phyloP scores from a whole-genome alignment of 768 basidiomycete genomes.

The Mrakia frigida region DNA sequence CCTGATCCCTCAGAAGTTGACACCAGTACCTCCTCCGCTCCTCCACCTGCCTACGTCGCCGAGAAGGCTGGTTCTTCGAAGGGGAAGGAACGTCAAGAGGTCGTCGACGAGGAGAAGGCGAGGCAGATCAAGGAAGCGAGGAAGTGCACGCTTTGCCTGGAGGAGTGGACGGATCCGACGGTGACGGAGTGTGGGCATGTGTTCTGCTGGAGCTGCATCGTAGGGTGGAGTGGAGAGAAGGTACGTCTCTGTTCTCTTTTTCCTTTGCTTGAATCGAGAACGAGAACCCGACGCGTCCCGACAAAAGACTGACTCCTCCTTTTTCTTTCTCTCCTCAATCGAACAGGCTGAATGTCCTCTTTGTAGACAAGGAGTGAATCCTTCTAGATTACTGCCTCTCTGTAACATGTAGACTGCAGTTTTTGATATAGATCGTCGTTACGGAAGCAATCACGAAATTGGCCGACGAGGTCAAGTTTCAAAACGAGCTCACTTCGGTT shows the following conservation, averaged over 20 bases:
- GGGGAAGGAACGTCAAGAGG: slow-evolving; percentile 36
- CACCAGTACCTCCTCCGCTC: slow-evolving; percentile 18
- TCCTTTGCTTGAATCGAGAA: background rate
- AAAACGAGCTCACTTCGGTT: too few relatives aligned
- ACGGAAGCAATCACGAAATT: too few relatives aligned
- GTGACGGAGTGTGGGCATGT: slow-evolving; percentile 84
- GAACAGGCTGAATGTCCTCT: slow-evolving; percentile 75
- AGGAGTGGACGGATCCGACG: slow-evolving; percentile 73
- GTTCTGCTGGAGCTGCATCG: slow-evolving; percentile 85
- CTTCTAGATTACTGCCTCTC: slow-evolving; percentile 67
- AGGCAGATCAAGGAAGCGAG: slow-evolving; percentile 52
- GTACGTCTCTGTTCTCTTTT: slow-evolving; percentile 43
- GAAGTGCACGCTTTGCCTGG: slow-evolving; percentile 73
- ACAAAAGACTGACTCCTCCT: background rate
- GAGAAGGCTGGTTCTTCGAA: background rate
- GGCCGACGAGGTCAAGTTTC: too few relatives aligned
- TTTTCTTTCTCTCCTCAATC: background rate
- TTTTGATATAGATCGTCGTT: background rate
- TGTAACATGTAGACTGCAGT: slow-evolving; percentile 60
- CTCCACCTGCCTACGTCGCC: slow-evolving; percentile 20
- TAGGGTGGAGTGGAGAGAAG: slow-evolving; percentile 85
- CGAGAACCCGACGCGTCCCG: background rate
- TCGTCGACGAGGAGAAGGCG: slow-evolving; percentile 66
- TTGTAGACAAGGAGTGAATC: slow-evolving; percentile 68
- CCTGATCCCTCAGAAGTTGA: slow-evolving; percentile 15